phyloP scores from a whole-genome alignment of 331 rosid genomes.

The Acacia concinna region DNA sequence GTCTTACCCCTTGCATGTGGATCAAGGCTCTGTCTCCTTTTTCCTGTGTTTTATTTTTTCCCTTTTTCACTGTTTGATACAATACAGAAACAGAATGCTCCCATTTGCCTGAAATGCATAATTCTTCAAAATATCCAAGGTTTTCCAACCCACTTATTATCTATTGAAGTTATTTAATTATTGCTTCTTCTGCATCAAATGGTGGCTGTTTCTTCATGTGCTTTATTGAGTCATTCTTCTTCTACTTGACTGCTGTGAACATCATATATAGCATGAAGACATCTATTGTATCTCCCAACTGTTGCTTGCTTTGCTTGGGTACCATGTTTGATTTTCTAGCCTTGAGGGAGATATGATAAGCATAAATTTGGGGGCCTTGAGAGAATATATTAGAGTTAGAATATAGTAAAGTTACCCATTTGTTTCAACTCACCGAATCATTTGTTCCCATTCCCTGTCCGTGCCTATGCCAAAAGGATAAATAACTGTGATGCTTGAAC shows the following conservation, averaged over 20 bases:
- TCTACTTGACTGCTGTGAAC: neutral
- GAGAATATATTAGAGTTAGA: neutral
- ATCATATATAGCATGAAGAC: no score
- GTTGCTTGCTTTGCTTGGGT: constrained; percentile 2
- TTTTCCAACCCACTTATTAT: neutral
- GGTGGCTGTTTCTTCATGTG: constrained; percentile 1
- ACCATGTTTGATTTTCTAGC: neutral
- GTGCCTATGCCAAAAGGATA: neutral
- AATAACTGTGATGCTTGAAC: neutral
- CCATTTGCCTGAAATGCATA: neutral
- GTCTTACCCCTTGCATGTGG: constrained; percentile 1
- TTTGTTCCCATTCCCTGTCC: neutral
- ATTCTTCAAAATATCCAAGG: neutral
- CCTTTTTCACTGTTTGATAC: neutral
- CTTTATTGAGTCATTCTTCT: neutral
- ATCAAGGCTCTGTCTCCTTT: neutral
- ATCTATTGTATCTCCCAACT: neutral
- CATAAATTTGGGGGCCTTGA: neutral
- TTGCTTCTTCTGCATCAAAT: neutral
- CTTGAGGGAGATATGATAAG: neutral
- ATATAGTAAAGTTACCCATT: neutral
- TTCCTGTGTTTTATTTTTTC: neutral
- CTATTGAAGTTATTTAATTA: neutral
- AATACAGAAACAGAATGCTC: neutral
- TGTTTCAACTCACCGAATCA: neutral